A percentile compares a stretch with the other conserved stretches of the same genome.
phyloP scores from a whole-genome alignment of 306 rosid genomes.

The Gillenia trifoliata region DNA sequence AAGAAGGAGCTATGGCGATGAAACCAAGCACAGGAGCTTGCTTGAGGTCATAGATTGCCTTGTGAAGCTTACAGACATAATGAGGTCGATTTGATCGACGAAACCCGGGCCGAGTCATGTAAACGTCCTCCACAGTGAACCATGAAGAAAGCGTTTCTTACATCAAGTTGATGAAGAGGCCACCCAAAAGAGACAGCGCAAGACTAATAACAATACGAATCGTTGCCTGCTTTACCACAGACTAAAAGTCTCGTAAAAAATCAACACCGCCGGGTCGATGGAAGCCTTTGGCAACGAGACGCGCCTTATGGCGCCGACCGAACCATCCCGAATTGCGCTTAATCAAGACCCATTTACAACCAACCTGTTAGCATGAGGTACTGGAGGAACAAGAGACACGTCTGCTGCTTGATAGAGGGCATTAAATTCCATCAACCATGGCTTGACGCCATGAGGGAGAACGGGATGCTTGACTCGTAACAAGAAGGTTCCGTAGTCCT shows the following conservation, averaged over 20 bases:
- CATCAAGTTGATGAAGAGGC: neutral
- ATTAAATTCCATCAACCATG: neutral
- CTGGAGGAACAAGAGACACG: neutral
- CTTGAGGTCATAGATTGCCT: no score
- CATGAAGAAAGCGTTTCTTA: no score
- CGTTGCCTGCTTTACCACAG: neutral
- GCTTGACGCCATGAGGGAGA: no score
- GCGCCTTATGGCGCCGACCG: neutral
- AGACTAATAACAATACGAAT: neutral
- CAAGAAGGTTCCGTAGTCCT: no score
- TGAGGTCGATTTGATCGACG: no score
- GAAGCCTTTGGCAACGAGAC: neutral
- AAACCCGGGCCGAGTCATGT: no score
- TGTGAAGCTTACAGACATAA: no score
- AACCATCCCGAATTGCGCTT: neutral
- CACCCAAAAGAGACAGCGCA: neutral
- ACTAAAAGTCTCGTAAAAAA: no score
- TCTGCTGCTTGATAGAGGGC: neutral
- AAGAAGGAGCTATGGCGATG: no score
- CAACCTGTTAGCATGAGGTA: neutral
- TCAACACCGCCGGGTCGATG: neutral
- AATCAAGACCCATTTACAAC: neutral
- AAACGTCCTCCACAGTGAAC: no score
- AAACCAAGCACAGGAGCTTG: no score
- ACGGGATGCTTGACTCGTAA: no score